Percentiles rank a stretch among this genome's conserved stretches.
These are phyloP conservation scores for Chaetothyriales sp. DNA, from an alignment of 2,329 filamentous ascomycete species.

Conservation along the genomic window DNA sequence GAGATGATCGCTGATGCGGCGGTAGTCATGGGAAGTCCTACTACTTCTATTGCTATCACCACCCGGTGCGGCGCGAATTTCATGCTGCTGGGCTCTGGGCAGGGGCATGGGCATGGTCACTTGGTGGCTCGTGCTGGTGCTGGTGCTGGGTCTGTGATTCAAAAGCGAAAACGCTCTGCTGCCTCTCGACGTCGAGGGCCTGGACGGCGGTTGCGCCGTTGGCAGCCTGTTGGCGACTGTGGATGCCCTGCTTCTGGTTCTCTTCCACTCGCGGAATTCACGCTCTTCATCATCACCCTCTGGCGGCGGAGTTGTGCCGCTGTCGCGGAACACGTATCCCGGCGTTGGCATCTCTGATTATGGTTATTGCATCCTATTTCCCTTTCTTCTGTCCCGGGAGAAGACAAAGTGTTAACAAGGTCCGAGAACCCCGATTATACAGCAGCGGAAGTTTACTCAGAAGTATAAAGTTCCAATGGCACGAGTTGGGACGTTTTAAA, in stretches of 20 bases:
- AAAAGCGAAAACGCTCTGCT: neutral
- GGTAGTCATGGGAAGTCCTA: neutral
- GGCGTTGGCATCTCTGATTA: slow-evolving; percentile 20
- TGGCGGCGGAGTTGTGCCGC: slow-evolving; percentile 19
- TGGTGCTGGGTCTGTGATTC: neutral
- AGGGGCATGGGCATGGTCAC: neutral
- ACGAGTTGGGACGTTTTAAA: neutral
- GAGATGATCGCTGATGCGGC: neutral
- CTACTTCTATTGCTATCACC: neutral
- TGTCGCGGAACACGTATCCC: slow-evolving; percentile 23
- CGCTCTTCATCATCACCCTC: slow-evolving; percentile 8
- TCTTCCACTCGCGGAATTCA: slow-evolving; percentile 5
- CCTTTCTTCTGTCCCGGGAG: neutral
- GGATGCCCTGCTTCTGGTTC: slow-evolving; percentile 6
- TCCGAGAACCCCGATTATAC: neutral
- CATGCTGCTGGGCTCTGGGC: neutral
- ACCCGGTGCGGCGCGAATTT: neutral
- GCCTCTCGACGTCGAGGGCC: slow-evolving; percentile 3
- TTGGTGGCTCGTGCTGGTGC: neutral
- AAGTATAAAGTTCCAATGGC: too few species aligned
- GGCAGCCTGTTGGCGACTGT: neutral
- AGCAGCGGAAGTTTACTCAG: neutral
- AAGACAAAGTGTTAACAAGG: neutral
- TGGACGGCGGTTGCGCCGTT: slow-evolving; percentile 2
- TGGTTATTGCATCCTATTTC: neutral